Evolutionary conservation across 257 asterid species (phyloP).

Genomic region (Lavandula angustifolia): DNA sequence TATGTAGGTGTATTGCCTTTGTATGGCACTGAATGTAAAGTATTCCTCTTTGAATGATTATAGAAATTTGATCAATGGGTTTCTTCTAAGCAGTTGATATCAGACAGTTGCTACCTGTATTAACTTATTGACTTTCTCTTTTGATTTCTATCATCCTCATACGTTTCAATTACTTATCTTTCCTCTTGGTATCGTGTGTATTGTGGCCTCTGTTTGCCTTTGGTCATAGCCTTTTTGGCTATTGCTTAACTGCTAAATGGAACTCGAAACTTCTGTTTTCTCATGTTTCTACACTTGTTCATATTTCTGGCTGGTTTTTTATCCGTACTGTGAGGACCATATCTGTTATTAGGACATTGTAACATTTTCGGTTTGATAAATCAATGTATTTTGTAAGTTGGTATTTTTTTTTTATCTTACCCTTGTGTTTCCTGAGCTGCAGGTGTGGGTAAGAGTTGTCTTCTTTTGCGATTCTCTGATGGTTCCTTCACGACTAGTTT

Average conservation of each 20-base stretch:
- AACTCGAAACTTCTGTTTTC: slow-evolving; percentile 12
- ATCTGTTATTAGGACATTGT: neutral
- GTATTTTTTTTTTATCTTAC: too few species aligned
- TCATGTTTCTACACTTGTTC: neutral
- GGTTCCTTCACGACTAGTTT: too few species aligned
- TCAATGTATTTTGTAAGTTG: neutral
- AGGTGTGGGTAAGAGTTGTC: too few species aligned
- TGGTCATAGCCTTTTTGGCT: slow-evolving; percentile 11
- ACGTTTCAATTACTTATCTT: slow-evolving; percentile 7
- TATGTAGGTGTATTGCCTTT: slow-evolving; percentile 5
- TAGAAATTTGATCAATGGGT: neutral
- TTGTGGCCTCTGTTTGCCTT: slow-evolving; percentile 5
- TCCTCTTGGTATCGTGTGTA: neutral
- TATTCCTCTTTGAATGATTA: too few species aligned
- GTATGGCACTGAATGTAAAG: neutral
- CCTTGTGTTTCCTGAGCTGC: neutral
- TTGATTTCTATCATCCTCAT: neutral
- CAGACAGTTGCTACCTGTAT: neutral
- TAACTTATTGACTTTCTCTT: neutral
- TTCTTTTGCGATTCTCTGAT: too few species aligned
- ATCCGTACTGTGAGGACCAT: neutral
- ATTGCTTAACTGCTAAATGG: slow-evolving; percentile 7
- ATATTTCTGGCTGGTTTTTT: neutral
- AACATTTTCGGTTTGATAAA: too few species aligned
- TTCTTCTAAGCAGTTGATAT: slow-evolving; percentile 14